Evolutionary conservation across 192 early-diverging fungal species (phyloP).

Genomic region (Chytriomyces confervae): DNA sequence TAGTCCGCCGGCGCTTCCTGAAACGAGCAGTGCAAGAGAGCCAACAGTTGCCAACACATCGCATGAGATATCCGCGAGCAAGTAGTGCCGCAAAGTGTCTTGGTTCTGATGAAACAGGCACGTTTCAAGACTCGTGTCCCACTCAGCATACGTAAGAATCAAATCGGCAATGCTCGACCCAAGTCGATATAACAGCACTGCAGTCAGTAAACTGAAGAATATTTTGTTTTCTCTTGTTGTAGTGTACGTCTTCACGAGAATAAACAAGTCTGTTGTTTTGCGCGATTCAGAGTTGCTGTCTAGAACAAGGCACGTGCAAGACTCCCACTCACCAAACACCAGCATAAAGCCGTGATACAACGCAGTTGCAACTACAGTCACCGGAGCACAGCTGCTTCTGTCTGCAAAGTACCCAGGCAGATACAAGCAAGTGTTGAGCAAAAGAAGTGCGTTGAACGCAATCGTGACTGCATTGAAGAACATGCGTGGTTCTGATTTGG

Average conservation of each 20-base stretch:
- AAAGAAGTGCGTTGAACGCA: too few species aligned
- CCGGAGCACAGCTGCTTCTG: too few species aligned
- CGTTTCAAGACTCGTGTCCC: background rate
- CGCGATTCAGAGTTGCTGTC: too few species aligned
- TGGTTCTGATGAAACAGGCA: background rate
- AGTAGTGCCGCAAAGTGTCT: background rate
- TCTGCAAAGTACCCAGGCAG: too few species aligned
- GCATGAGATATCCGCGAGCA: slow-evolving; percentile 1
- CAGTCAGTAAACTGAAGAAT: background rate
- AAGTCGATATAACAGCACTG: background rate
- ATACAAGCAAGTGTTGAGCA: too few species aligned
- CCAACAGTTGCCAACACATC: slow-evolving; percentile 1
- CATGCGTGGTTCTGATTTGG: too few species aligned
- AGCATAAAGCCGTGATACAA: too few species aligned
- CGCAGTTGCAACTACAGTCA: too few species aligned
- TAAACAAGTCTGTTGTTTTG: background rate
- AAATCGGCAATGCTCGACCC: slow-evolving; percentile 5
- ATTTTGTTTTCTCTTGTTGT: background rate
- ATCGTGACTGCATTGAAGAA: too few species aligned
- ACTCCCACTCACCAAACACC: too few species aligned
- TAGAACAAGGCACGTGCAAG: too few species aligned
- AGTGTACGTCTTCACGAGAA: slow-evolving; percentile 3
- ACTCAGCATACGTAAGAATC: background rate
- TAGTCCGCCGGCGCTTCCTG: too few species aligned
- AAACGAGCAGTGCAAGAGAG: background rate